phyloP scores from a whole-genome alignment of 139 green algal genomes.

The Coelastrella sp. region DNA sequence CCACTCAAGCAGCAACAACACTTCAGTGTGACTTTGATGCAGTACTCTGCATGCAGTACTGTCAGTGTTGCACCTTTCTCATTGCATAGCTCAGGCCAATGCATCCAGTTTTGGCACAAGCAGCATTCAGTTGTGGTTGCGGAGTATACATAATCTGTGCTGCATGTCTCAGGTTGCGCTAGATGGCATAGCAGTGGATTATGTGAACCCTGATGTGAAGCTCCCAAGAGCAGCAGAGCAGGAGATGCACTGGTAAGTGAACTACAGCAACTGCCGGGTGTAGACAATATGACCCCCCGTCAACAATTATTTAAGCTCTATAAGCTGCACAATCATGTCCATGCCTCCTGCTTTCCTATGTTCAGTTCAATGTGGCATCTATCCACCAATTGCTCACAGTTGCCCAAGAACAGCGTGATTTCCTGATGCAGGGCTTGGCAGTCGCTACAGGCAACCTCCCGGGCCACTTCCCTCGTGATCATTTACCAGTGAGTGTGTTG shows the following conservation, averaged over 20 bases:
- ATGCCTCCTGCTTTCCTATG: no score
- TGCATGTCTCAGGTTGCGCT: slow-evolving; percentile 53
- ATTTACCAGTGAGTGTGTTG: slow-evolving; percentile 62
- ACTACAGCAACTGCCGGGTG: background rate
- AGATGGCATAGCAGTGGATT: slow-evolving; percentile 58
- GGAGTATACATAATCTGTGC: background rate
- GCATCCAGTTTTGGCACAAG: no score
- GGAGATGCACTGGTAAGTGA: slow-evolving; percentile 71
- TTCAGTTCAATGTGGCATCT: no score
- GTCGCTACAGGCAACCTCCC: slow-evolving; percentile 62
- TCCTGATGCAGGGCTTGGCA: slow-evolving; percentile 68
- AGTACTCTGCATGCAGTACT: background rate
- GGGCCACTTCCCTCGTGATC: slow-evolving; percentile 66
- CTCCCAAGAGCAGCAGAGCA: slow-evolving; percentile 52
- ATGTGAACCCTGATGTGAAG: slow-evolving; percentile 46
- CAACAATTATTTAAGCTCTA: no score
- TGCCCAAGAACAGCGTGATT: no score
- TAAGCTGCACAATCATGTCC: no score
- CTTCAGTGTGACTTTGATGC: no score
- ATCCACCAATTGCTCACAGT: no score
- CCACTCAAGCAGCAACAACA: no score
- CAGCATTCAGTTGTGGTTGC: background rate
- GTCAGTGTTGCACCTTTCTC: background rate
- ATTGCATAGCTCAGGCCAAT: background rate
- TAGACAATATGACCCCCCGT: no score